Evolutionary conservation across 352 stramenopile species (phyloP).

Genomic region (Globisporangium takayamanum): DNA sequence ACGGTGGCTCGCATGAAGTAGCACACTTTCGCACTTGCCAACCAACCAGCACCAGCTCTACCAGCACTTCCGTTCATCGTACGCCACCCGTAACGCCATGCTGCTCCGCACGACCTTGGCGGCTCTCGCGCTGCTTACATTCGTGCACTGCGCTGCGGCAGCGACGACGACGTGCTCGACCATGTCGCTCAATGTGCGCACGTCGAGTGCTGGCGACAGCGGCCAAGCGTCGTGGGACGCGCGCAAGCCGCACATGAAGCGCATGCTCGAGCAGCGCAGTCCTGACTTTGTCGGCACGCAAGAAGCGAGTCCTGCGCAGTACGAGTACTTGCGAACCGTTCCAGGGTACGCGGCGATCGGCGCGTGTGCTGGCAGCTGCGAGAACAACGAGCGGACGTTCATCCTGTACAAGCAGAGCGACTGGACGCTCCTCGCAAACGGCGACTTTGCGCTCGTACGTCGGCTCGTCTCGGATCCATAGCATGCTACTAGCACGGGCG

Average conservation of each 20-base stretch:
- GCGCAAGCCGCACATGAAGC: constrained; percentile 38
- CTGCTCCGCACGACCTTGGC: too few relatives aligned
- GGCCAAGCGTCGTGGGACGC: constrained; percentile 39
- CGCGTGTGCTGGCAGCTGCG: constrained; percentile 41
- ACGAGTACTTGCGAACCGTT: constrained; percentile 43
- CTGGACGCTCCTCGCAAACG: constrained; percentile 47
- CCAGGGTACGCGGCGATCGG: constrained; percentile 54
- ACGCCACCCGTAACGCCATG: too few relatives aligned
- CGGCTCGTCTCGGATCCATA: not conserved
- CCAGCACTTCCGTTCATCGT: too few relatives aligned
- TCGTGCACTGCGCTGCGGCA: not conserved
- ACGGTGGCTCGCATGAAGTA: too few relatives aligned
- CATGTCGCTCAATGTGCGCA: constrained; percentile 78
- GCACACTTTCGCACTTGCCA: too few relatives aligned
- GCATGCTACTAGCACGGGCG: too few relatives aligned
- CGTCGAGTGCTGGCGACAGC: constrained; percentile 29
- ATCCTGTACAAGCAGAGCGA: constrained; percentile 50
- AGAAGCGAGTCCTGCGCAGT: constrained; percentile 63
- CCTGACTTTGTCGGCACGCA: constrained; percentile 75
- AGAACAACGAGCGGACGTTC: constrained; percentile 46
- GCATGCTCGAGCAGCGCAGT: constrained; percentile 37
- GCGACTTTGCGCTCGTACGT: constrained; percentile 54
- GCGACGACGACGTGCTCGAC: constrained; percentile 12
- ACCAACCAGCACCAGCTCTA: too few relatives aligned
- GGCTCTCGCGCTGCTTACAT: constrained; percentile 2